A percentile compares a stretch with the other conserved stretches of the same genome.
phyloP scores from a whole-genome alignment of 1,139 yeast genomes.

The Blastobotrys proliferans region DNA sequence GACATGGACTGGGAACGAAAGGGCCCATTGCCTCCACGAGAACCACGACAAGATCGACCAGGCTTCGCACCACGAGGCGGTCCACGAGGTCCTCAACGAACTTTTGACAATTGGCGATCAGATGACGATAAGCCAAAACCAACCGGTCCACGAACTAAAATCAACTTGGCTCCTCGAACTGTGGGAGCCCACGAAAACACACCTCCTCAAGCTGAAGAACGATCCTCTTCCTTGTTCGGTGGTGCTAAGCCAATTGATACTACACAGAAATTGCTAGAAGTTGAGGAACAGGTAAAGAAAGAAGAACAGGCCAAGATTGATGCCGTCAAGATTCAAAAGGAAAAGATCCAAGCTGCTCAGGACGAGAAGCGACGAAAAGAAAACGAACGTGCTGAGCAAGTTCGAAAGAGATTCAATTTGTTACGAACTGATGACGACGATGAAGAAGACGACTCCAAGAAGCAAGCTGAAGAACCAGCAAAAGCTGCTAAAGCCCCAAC shows the following conservation, averaged over 20 bases:
- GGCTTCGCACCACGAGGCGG: slow-evolving; percentile 1
- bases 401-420: slow-evolving; percentile 49
- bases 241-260: slow-evolving; percentile 41
- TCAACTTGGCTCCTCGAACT: slow-evolving; percentile 31
- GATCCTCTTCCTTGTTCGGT: slow-evolving; percentile 34
- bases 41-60: slow-evolving; percentile 17
- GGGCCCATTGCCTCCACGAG: slow-evolving; percentile 32
- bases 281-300: slow-evolving; percentile 28
- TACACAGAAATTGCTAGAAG: slow-evolving; percentile 29
- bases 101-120: slow-evolving; percentile 1
- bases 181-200: slow-evolving; percentile 23
- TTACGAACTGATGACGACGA: slow-evolving; percentile 65
- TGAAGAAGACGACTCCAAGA: slow-evolving; percentile 41
- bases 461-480: slow-evolving; percentile 29
- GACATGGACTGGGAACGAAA: slow-evolving; percentile 35
- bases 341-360: slow-evolving; percentile 10
- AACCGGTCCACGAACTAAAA: slow-evolving; percentile 23
- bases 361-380: slow-evolving; percentile 15
- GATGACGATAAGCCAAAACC: slow-evolving; percentile 12
- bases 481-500: slow-evolving; percentile 35
- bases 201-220: slow-evolving; percentile 20
- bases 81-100: slow-evolving; percentile 12
- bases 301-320: slow-evolving; percentile 28
- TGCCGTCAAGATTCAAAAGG: slow-evolving; percentile 19
- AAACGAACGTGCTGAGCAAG: slow-evolving; percentile 20